phyloP scores from a whole-genome alignment of 257 asterid genomes.

The Solanum habrochaites region DNA sequence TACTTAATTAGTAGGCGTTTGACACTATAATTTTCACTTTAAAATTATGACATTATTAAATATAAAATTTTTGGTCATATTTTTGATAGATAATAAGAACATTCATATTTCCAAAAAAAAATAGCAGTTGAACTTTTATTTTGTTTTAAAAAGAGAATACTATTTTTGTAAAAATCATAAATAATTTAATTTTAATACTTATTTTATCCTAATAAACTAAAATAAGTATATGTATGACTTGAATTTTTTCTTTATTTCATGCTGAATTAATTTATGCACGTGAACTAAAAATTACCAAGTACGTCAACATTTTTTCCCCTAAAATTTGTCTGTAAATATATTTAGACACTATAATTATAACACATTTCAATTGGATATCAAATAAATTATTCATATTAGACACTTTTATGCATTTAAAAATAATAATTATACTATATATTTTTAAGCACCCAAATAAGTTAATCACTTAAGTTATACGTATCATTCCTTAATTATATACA shows the following conservation, averaged over 20 bases:
- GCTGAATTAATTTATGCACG: neutral
- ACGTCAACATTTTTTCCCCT: neutral
- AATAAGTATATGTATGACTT: neutral
- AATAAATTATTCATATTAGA: neutral
- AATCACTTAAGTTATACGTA: neutral
- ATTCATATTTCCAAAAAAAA: neutral
- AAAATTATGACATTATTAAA: too few species aligned
- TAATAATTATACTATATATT: neutral
- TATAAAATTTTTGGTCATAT: too few species aligned
- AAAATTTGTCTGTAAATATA: neutral
- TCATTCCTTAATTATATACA: neutral
- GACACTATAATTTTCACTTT: neutral
- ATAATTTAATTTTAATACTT: neutral
- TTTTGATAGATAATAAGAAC: neutral
- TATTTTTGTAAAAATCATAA: neutral
- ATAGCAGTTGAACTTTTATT: neutral
- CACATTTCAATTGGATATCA: accelerated
- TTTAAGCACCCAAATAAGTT: neutral
- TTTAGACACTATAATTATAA: neutral
- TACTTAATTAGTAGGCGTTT: neutral
- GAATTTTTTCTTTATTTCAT: neutral
- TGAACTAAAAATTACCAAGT: neutral
- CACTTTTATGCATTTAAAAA: neutral
- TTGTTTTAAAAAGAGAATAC: neutral
- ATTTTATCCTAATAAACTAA: neutral